Evolutionary conservation across 345 rosid species (phyloP).

Genomic region (Citrus medica): DNA sequence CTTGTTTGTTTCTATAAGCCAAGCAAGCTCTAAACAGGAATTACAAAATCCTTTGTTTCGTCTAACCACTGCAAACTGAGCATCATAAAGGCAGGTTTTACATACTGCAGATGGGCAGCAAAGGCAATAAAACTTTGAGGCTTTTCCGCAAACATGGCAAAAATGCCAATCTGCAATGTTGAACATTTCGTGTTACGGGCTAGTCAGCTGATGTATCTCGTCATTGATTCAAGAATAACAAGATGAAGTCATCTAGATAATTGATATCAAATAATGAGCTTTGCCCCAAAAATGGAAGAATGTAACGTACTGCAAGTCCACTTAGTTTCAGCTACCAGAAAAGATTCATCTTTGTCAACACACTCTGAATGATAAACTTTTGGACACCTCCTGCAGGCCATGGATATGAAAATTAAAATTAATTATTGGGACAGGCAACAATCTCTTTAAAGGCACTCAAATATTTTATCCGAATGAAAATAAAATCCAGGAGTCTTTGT

Average conservation of each 20-base stretch:
- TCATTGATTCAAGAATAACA: neutral
- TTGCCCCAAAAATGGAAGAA: too few species aligned
- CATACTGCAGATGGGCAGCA: constrained; percentile 52
- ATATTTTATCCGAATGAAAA: neutral
- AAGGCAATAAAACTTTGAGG: constrained; percentile 36
- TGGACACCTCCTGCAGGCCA: constrained; percentile 34
- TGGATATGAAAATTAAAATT: neutral
- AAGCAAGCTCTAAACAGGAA: constrained; percentile 32
- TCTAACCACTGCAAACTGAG: constrained; percentile 26
- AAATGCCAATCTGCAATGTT: constrained; percentile 45
- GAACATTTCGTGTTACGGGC: neutral
- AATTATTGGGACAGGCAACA: neutral
- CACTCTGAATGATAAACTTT: constrained; percentile 46
- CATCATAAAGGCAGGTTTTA: constrained; percentile 29
- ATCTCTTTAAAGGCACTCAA: neutral
- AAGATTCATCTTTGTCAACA: constrained; percentile 19
- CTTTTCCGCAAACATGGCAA: constrained; percentile 36
- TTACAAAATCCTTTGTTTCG: constrained; percentile 35
- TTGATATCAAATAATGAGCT: too few species aligned
- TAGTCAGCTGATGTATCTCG: neutral
- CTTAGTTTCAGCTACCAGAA: too few species aligned
- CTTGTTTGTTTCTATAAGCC: constrained; percentile 35
- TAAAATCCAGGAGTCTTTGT: neutral
- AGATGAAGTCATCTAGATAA: neutral
- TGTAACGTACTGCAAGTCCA: too few species aligned